Percentiles rank a stretch among this genome's conserved stretches.
phyloP scores from a whole-genome alignment of 1,284 basidiomycete species.

The Mycena citricolor region DNA sequence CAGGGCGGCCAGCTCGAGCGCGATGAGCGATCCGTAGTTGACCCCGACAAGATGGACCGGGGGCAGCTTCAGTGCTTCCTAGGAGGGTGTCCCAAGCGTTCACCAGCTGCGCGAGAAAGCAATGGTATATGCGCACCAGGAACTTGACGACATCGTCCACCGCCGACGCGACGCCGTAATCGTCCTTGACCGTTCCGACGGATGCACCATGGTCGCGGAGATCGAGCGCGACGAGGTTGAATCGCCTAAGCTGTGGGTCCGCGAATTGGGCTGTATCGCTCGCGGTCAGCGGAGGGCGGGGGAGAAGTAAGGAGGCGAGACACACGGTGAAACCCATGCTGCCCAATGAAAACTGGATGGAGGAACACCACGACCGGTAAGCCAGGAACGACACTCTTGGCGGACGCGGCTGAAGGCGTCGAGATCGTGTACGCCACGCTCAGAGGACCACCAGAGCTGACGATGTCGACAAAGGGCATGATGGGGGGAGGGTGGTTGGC shows the following conservation, averaged over 20 bases:
- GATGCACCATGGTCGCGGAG: slow-evolving; percentile 32
- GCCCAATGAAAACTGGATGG: slow-evolving; percentile 33
- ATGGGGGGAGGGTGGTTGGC: no score
- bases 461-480: slow-evolving; percentile 34
- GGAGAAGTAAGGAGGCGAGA: not conserved
- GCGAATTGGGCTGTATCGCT: slow-evolving; percentile 32
- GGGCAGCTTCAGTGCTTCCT: slow-evolving; percentile 35
- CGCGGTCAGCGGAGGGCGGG: not conserved
- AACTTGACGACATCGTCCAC: slow-evolving; percentile 33
- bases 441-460: slow-evolving; percentile 29
- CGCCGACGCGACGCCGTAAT: slow-evolving; percentile 29
- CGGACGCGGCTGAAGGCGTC: slow-evolving; percentile 32
- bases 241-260: slow-evolving; percentile 32
- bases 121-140: slow-evolving; percentile 30
- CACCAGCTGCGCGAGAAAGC: no score
- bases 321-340: slow-evolving; percentile 36
- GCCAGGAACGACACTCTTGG: slow-evolving; percentile 27
- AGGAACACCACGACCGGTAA: slow-evolving; percentile 39
- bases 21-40: slow-evolving; percentile 35
- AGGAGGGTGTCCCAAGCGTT: not conserved
- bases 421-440: slow-evolving; percentile 35
- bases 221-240: slow-evolving; percentile 37
- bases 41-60: slow-evolving; percentile 38
- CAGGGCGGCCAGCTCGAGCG: slow-evolving; percentile 31
- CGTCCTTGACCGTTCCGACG: slow-evolving; percentile 25